Evolutionary conservation across 108 stramenopile species (phyloP), one percentile per base, ranked within the genome.

Genomic region (Fragilaria radians): DNA sequence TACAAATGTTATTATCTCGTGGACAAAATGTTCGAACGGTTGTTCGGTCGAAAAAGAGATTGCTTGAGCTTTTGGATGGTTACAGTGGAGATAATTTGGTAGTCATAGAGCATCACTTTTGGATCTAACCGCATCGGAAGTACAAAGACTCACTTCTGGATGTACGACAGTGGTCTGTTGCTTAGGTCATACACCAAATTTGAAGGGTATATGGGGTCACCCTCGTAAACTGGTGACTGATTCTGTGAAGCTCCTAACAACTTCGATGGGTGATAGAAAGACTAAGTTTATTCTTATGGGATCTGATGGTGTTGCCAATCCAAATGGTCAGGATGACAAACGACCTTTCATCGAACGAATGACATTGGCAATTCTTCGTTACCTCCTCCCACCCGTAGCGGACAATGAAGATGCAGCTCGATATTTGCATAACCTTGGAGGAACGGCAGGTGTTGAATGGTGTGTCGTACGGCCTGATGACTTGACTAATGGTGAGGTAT

Each of bases 321-420:
- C 74, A 1, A 63, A 61, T 27, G 67, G 62, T 29, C 55, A 28
- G 28, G 62, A 75, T 26, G 77, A 84, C 36, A 45, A 48, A 18
- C 66, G 80, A 3, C 46, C 67, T 18, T 36, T 54, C 11, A 31
- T 24, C 25, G 74, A 84, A 22, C 63, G 83, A 19, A 28, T 26
- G 17, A 55, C 74, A 4, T 4, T 77, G 4, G 51, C 48, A 11
- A 4, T 79, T 3, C 22, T 82, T 5, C 67, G 80, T n/a, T 45
- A 63, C 28, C 36, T 85, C 3, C 25, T 82, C n/a, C 76, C 81
- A 11, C 85, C 85, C 19, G 73, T 77, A 49, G 54, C 50, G 11
- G 85, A 86, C 48, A 86, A 86, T 53, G 85, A 86, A 67, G 30
- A 9, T 9, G 76, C 81, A 17, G 85, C 76, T 7, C 51, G 29